These are phyloP conservation scores for Cenchrus purpureus DNA, from an alignment of 176 grass and related monocot genomes.

Conservation along the genomic window DNA sequence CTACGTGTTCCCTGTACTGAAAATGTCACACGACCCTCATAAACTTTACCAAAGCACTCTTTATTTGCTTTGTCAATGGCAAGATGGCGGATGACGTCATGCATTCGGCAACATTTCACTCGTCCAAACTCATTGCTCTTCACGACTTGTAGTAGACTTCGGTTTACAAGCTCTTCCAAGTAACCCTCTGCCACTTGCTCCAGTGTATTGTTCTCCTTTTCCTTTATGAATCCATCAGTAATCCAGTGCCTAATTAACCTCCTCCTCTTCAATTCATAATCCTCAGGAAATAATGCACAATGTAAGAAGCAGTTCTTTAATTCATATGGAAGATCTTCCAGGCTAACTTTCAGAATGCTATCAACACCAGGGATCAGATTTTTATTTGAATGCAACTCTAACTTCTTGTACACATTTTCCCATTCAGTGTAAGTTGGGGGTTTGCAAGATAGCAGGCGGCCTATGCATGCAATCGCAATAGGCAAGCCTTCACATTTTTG, in stretches of 20 bases:
- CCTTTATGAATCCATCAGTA: slow-evolving; percentile 33
- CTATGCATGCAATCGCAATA: slow-evolving; percentile 37
- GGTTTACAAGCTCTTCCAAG: slow-evolving; percentile 42
- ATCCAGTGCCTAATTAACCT: slow-evolving; percentile 1
- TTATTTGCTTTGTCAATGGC: slow-evolving; percentile 23
- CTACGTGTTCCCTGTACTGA: not conserved
- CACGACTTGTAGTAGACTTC: slow-evolving; percentile 42
- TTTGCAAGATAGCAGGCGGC: not conserved
- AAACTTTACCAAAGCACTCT: slow-evolving; percentile 27
- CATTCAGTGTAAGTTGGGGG: not conserved
- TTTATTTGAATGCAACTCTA: not conserved
- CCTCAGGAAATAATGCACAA: slow-evolving; percentile 25
- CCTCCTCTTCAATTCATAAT: not conserved
- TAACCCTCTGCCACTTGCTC: slow-evolving; percentile 51
- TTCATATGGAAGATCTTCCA: slow-evolving; percentile 17
- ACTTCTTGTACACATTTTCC: not conserved
- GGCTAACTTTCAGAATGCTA: not conserved
- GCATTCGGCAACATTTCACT: slow-evolving; percentile 29
- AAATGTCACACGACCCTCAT: not conserved
- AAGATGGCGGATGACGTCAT: slow-evolving; percentile 30
- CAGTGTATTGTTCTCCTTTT: slow-evolving; percentile 15
- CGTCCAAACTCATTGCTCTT: not conserved
- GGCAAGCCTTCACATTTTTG: slow-evolving; percentile 23
- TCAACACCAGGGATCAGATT: not conserved
- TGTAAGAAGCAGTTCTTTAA: slow-evolving; percentile 26